Evolutionary conservation across 2,329 filamentous ascomycete genomes (phyloP), one percentile per base, ranked within the genome.

Genomic region (Xylariales sp.): DNA sequence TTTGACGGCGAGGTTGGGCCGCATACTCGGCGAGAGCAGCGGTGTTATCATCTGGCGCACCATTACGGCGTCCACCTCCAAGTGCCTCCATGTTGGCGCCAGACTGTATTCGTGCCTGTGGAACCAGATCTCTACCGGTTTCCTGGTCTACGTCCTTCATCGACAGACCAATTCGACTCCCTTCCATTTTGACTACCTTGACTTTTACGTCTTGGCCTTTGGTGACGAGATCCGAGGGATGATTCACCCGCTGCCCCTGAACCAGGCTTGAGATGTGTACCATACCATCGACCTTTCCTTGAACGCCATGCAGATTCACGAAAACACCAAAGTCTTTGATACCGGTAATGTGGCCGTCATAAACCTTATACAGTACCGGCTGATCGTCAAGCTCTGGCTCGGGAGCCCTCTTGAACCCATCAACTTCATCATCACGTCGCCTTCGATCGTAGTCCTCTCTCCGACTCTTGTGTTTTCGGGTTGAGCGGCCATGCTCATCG

Each of bases 81-180:
- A 97, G 66, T 2, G 80, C 80, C 56, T 91, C 83, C 71, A 85
- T 85, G 52, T 98, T 98, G 10, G 93, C 93, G 6, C 93, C 93
- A 2, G 91, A 93, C 20, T 85, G 82, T 53, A 97, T 78, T 32
- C 85, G 75, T 41, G 77, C 76, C 46, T 90, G 81, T 1, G 90
- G 88, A 20, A 83, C 79, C 27, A 95, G 66, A 54, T 98, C 93
- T 54, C 80, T 76, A 5, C 93, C 93, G 4, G 86, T 90, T 20
- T 78, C 75, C 59, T 98, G 93, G 51, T 98, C 91, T 13, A 96
- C 90, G 44, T 96, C 91, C 56, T 95, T 95, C 90, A 98, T 96
- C 0, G 90, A 95, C 5, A 98, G 66, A 0, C 89, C 90, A 52
- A 97, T 83, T 19, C 87, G 77, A 37, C 72, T 79, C 4, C 85